Evolutionary conservation across 345 rosid species (phyloP), one percentile per base, ranked within the genome.

Genomic region (Rubroshorea leprosula): DNA sequence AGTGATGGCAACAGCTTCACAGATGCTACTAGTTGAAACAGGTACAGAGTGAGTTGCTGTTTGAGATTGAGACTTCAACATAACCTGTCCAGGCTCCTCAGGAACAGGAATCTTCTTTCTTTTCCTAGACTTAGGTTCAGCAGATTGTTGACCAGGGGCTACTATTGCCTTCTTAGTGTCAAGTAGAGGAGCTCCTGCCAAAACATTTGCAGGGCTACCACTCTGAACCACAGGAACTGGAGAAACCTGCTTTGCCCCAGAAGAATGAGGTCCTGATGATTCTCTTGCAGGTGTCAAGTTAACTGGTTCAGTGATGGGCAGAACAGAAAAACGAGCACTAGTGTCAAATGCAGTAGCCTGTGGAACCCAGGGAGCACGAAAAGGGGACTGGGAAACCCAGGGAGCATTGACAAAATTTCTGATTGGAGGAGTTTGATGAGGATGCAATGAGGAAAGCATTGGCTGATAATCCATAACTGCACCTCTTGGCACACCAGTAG

Each of bases 311-410:
- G 83, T 65, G 29, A 60, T 41, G 13, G 88, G 90, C 55, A 67
- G 75, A 15, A 69, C 64, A 14, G 96, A 72, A 55, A 80, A 72
- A 72, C 79, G 80, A 69, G 77, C 68, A 73, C 76, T 72, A n/a
- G 72, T 58, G 52, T 85, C 96, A 58, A 77, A 73, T 14, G 79
- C 74, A 71, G 91, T 64, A 58, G 83, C 71, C 56, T 78, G 96
- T 18, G 92, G 76, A 75, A 68, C 71, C 96, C 96, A 93, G 25
- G 87, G 76, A 43, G 70, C 76, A 51, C 75, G 77, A 70, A 76
- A 85, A 64, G 87, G 83, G 57, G 87, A 68, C 55, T 86, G 96
- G 21, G 96, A 74, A 61, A 86, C 70, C 97, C 99, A 87, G 62
- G 86, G 54, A 62, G 76, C 39, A 62, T 56, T 80, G 58, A 74